Base-by-base conservation (phyloP, 140 eudicot species). In the Senecio squalidus region DNA sequence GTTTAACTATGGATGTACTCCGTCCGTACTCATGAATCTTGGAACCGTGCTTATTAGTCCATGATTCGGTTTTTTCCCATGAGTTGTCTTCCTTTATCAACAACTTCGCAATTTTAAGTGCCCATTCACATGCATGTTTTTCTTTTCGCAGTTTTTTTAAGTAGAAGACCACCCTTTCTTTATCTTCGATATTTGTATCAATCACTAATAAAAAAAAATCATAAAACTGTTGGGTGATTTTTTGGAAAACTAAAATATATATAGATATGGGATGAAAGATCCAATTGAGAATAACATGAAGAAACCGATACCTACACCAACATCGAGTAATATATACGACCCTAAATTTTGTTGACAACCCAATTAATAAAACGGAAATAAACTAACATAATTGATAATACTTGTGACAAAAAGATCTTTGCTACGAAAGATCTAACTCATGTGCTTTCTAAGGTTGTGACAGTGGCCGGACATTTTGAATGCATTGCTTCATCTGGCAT, bases 71-170 rank as follows among this genome's bases (percentile, higher is more conserved):
- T 33, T 15, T 20, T 60, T 33, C 27, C 83, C 83, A 77, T 4
- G 68, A 44, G 0, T 20, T 60, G 30, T 72, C 79, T 5, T 6
- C 40, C 24, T 21, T 15, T 3, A 73, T 59, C 64, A 78, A 38
- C 33, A 73, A n/a, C 40, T 63, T 57, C 21, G 66, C 80, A 25
- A 78, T 73, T 41, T 62, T 31, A 46, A 31, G 18, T 6, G 73
- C 80, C 38, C 64, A 64, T 41, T 68, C 52, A 28, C 64, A 45
- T 41, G 63, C 26, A 20, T 36, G 45, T 15, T 58, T 57, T 33
- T 61, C 41, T 58, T 55, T 40, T 10, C 24, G 51, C 13, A 73
- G n/a, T 24, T 28, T 43, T 9, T 26, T 28, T 62, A 60, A 60
- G 39, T 18, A 55, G 4, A 71, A 78, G 9, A 59, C 24, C 61